These are phyloP conservation scores for Kluyveromyces sp. DNA, from an alignment of 1,139 yeast species.

Conservation along the genomic window DNA sequence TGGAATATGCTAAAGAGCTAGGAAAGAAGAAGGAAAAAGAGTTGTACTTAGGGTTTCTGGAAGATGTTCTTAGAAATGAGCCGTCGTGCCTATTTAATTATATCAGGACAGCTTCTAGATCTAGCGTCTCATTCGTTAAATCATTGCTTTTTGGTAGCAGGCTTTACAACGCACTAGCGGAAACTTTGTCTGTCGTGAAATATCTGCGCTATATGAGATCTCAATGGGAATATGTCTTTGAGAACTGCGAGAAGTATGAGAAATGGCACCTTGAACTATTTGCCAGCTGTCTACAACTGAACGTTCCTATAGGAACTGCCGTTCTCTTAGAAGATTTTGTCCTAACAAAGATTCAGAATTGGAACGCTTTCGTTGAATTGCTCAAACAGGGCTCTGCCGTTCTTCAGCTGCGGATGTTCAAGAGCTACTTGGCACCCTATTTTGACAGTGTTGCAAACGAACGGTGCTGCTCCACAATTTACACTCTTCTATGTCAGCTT, in stretches of 20 bases:
- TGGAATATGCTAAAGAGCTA: conserved; percentile 14
- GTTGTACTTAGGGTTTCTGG: conserved; percentile 15
- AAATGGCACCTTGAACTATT: conserved; percentile 17
- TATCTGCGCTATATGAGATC: conserved; percentile 23
- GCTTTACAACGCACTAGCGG: conserved; percentile 28
- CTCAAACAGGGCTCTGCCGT: conserved; percentile 14
- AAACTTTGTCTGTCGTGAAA: conserved; percentile 20
- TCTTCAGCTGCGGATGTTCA: conserved; percentile 23
- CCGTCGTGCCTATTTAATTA: conserved; percentile 13
- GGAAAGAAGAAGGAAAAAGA: conserved; percentile 10
- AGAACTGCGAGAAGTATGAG: conserved; percentile 2
- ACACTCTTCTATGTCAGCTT: conserved; percentile 19
- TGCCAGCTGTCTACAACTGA: conserved; percentile 25
- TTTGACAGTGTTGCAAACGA: conserved; percentile 16
- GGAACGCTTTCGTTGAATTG: conserved; percentile 12
- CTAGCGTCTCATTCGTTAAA: conserved; percentile 21
- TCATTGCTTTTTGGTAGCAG: conserved; percentile 34
- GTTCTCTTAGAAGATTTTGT: conserved; percentile 24
- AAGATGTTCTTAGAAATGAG: conserved; percentile 13
- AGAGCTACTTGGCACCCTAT: conserved; percentile 23
- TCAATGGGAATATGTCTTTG: conserved; percentile 26
- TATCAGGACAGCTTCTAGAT: conserved; percentile 8
- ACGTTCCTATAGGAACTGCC: conserved; percentile 26
- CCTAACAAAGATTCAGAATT: conserved; percentile 12
- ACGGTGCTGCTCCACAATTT: conserved; percentile 15